Percentiles rank a stretch among this genome's conserved stretches.
phyloP scores from a whole-genome alignment of 1,284 basidiomycete species.

The Leccinum colubrinum region DNA sequence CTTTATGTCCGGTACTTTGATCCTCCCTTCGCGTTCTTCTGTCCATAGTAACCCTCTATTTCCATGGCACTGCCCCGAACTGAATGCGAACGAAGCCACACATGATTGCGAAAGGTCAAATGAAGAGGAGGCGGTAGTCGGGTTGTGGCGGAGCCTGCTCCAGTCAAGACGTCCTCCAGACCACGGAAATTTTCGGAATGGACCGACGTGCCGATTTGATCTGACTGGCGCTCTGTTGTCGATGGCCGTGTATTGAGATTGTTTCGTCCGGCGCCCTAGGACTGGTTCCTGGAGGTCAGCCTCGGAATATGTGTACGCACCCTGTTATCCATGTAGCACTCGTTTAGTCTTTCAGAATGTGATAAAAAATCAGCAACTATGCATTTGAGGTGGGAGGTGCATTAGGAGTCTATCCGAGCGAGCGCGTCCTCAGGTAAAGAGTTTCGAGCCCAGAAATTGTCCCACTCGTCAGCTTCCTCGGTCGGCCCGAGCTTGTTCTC shows the following conservation, averaged over 20 bases:
- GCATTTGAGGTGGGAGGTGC: constrained; percentile 10
- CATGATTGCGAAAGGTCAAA: background rate
- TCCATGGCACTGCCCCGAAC: background rate
- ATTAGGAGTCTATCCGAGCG: constrained; percentile 13
- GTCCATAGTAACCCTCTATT: background rate
- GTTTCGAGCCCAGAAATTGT: constrained; percentile 32
- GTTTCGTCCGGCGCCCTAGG: background rate
- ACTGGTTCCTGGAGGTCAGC: constrained; percentile 13
- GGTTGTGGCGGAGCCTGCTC: background rate
- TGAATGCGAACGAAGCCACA: background rate
- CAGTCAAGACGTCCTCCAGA: background rate
- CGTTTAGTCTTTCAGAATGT: constrained; percentile 6
- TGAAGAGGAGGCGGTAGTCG: background rate
- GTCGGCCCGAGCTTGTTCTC: constrained; percentile 25
- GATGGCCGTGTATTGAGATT: background rate
- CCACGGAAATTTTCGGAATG: constrained; percentile 16
- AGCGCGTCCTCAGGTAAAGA: constrained; percentile 22
- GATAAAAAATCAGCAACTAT: constrained; percentile 11
- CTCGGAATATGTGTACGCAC: background rate
- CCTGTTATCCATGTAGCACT: constrained; percentile 8
- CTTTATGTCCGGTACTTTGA: background rate
- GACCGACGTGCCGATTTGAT: constrained; percentile 25
- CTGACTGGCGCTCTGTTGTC: background rate
- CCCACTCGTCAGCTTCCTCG: constrained; percentile 29
- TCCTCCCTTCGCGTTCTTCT: background rate